Percentiles rank a stretch among this genome's conserved stretches.
These are phyloP conservation scores for Sphagnum fallax DNA, from an alignment of 228 moss, liverwort and hornwort species.

Conservation along the genomic window DNA sequence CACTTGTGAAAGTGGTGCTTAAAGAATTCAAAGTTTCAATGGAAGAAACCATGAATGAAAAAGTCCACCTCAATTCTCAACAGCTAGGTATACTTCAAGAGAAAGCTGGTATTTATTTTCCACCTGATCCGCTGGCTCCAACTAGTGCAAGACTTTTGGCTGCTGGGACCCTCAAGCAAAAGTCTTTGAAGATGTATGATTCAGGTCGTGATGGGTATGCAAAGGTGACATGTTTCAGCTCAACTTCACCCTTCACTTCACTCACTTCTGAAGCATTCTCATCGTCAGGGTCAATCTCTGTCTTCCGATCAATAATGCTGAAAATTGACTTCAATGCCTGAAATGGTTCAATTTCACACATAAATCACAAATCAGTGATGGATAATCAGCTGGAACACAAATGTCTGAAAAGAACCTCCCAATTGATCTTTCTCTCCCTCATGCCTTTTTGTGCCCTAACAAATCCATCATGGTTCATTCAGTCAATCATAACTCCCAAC, in stretches of 20 bases:
- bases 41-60: background rate
- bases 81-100: background rate
- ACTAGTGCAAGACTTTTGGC: conserved; percentile 59
- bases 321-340: conserved; percentile 44
- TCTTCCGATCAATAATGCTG: conserved; percentile 38
- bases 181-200: conserved; percentile 40
- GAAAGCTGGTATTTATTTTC: too few relatives aligned
- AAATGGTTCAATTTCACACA: background rate
- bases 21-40: background rate
- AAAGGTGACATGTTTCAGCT: conserved; percentile 43
- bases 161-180: conserved; percentile 32
- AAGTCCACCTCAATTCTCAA: background rate
- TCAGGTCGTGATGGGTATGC: conserved; percentile 53
- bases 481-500: too few relatives aligned
- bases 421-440: background rate
- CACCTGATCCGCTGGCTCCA: conserved; percentile 64
- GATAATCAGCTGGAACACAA: background rate
- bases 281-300: conserved; percentile 44
- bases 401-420: too few relatives aligned
- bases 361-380: background rate
- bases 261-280: conserved; percentile 35
- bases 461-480: background rate
- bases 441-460: background rate
- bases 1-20: background rate
- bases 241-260: conserved; percentile 36